phyloP scores from a whole-genome alignment of 164 flowering plant genomes.

The Vitis amurensis region DNA sequence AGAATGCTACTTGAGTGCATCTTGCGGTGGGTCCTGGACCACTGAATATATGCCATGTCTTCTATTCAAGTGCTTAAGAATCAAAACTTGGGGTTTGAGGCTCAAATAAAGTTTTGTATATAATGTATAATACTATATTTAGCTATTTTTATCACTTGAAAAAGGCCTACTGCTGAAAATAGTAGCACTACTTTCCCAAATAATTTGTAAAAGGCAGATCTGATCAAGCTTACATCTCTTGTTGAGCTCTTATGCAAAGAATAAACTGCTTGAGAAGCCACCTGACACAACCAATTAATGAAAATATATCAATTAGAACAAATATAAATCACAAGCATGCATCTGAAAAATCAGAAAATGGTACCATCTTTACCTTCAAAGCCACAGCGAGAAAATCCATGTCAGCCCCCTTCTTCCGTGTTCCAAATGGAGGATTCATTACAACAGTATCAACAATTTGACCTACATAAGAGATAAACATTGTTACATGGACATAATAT shows the following conservation, averaged over 20 bases:
- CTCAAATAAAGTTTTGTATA: no score
- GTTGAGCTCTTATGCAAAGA: slow-evolving; percentile 97
- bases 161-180: no score
- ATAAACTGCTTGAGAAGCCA: slow-evolving; percentile 90
- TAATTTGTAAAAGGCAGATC: not conserved
- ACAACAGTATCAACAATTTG: slow-evolving; percentile 76
- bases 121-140: no score
- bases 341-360: slow-evolving; percentile 2
- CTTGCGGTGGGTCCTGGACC: no score
- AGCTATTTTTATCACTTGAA: no score
- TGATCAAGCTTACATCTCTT: slow-evolving; percentile 59
- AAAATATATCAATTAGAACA: slow-evolving; percentile 2
- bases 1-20: no score
- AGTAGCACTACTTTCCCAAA: no score
- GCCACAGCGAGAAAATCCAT: slow-evolving; percentile 77
- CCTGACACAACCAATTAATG: slow-evolving; percentile 36
- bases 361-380: slow-evolving; percentile 52
- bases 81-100: no score
- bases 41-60: no score
- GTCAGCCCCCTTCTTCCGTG: slow-evolving; percentile 89
- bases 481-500: slow-evolving; percentile 3
- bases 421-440: slow-evolving; percentile 99
- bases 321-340: not conserved
- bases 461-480: slow-evolving; percentile 35
- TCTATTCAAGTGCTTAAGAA: no score